Percentiles rank a stretch among this genome's conserved stretches.
Conservation (phyloP, 176 grass and related monocot genomes). For the Urochloa ruziziensis region DNA sequence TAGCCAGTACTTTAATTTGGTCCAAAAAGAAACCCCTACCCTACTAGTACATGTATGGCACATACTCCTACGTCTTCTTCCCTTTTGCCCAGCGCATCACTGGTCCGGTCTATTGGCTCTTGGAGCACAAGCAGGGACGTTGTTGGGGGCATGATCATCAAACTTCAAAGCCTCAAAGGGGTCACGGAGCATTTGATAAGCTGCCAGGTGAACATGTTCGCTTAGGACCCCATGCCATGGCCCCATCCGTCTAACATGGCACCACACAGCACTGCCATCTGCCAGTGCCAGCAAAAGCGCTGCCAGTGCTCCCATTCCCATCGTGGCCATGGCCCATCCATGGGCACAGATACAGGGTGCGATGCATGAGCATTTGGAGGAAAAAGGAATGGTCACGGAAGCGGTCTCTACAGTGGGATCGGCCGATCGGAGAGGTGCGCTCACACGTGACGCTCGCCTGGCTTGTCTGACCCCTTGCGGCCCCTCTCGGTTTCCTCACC, state of each 20-base stretch:
- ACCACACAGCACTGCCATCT: neutral
- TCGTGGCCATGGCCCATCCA: too few species aligned
- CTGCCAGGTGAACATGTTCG: neutral
- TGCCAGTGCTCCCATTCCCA: neutral
- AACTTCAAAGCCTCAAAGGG: too few species aligned
- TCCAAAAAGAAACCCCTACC: neutral
- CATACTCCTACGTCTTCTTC: neutral
- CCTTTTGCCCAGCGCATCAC: neutral
- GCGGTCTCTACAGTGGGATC: too few species aligned
- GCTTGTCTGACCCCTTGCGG: neutral
- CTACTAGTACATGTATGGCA: neutral
- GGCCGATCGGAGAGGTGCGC: neutral
- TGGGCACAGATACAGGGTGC: neutral
- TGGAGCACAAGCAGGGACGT: constrained; percentile 1
- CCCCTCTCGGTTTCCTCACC: neutral
- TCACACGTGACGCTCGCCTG: constrained; percentile 37
- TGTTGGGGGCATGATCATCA: too few species aligned
- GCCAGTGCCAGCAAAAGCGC: neutral
- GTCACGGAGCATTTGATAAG: neutral
- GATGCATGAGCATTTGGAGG: neutral
- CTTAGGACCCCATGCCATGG: neutral
- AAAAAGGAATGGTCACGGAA: neutral
- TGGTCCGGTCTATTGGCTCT: constrained; percentile 5
- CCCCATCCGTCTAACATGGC: neutral
- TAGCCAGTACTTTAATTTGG: neutral